phyloP scores from a whole-genome alignment of 495 filamentous ascomycete genomes.

The Tuber aestivum region DNA sequence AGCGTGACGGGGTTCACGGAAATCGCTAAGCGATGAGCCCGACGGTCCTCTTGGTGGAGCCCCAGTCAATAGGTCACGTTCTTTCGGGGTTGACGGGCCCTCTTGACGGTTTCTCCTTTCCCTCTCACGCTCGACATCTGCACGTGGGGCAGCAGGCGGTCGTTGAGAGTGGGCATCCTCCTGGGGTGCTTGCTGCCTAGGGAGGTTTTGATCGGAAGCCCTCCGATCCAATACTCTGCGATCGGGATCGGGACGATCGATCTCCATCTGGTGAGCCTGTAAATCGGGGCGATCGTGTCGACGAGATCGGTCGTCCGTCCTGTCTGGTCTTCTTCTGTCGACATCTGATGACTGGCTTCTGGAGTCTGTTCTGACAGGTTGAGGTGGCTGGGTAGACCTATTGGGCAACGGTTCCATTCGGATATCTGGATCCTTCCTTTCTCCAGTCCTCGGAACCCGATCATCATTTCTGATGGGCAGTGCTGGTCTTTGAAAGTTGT shows the following conservation, averaged over 20 bases:
- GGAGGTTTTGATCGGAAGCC: conserved; percentile 26
- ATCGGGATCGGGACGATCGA: conserved; percentile 27
- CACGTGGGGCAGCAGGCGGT: conserved; percentile 38
- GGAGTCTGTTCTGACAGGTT: conserved; percentile 26
- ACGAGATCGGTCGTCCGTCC: conserved; percentile 23
- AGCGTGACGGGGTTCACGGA: conserved; percentile 35
- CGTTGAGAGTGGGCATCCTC: conserved; percentile 29
- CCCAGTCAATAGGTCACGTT: conserved; percentile 40
- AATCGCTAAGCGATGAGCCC: conserved; percentile 55
- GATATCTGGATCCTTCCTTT: conserved; percentile 34
- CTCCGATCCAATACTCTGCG: conserved; percentile 29
- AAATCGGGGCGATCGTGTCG: conserved; percentile 18
- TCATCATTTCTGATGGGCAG: conserved; percentile 26
- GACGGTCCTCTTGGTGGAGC: conserved; percentile 45
- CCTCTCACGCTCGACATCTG: conserved; percentile 38
- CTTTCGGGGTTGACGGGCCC: conserved; percentile 17
- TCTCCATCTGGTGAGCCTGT: conserved; percentile 8
- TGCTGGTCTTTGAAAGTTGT: conserved; percentile 43
- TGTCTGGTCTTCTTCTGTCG: conserved; percentile 29
- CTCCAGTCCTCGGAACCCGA: conserved; percentile 17
- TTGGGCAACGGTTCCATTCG: conserved; percentile 26
- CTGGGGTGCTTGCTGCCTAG: conserved; percentile 23
- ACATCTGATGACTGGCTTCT: conserved; percentile 29
- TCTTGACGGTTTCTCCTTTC: conserved; percentile 33
- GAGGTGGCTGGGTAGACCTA: conserved; percentile 20